Evolutionary conservation across 192 early-diverging fungal genomes (phyloP), one percentile per base, ranked within the genome.

Genomic region (Coemansia sp.): DNA sequence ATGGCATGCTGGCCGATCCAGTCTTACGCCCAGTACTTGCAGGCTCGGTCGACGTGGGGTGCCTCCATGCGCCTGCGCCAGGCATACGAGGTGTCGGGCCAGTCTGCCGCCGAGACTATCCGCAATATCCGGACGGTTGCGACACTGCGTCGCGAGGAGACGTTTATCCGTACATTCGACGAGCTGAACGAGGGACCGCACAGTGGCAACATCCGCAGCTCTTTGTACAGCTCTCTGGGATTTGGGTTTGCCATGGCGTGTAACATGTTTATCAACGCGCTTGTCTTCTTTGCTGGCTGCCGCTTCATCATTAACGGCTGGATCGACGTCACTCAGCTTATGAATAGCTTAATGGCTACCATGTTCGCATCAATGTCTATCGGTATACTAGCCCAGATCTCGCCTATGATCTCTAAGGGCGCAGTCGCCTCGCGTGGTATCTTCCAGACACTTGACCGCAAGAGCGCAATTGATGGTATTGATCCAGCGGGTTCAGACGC

Each of bases 41-140:
- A 94, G 69, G 85, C 89, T 40, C 85, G 75, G 8, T 70, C 87
- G 3, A 68, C 81, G 18, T 63, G 78, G 34, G 81, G 84, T 16
- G 85, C 79, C 65, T 77, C 80, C 6, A 61, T 60, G 60, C 82
- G 85, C 66, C 84, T 84, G 55, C 87, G 88, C 74, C 79, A 86
- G 64, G 89, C 90, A 2, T 95, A 93, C 71, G 89, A 88, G 65
- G 66, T 76, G 9, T 86, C 91, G 5, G 87, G 84, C 47, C 87
- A 90, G 74, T 85, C 90, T 6, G 93, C 95, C 2, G 90, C 91
- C 63, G 97, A 99, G 74, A 86, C 90, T 38, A 91, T 99, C 68
- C 79, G 88, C 69, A 89, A 88, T 70, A 92, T 99, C 73, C 86
- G 91, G 43, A 99, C 96, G 0, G 92, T 97, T 4, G 88, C 89